Evolutionary conservation across 495 filamentous ascomycete genomes (phyloP).

Genomic region (Copromyces sp.): DNA sequence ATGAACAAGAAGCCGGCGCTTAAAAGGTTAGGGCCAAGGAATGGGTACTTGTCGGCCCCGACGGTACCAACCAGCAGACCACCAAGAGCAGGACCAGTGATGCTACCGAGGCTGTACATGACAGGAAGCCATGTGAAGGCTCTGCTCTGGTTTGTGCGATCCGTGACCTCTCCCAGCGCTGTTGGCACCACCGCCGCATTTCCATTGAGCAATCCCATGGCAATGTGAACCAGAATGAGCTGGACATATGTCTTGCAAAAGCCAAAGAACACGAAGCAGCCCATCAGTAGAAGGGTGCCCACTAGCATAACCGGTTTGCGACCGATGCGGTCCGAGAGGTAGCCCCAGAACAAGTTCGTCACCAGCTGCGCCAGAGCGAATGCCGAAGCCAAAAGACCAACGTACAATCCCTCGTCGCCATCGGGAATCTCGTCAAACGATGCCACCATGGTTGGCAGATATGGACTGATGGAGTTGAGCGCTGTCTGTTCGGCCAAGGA

Average conservation of each 20-base stretch:
- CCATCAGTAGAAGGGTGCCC: conserved; percentile 73
- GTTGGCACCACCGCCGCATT: conserved; percentile 82
- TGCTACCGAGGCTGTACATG: conserved; percentile 84
- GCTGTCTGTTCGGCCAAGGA: conserved; percentile 91
- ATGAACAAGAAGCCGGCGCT: conserved; percentile 58
- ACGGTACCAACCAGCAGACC: conserved; percentile 60
- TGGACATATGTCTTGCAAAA: conserved; percentile 77
- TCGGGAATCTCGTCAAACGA: conserved; percentile 70
- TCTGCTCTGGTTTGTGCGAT: conserved; percentile 81
- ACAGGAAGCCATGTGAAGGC: conserved; percentile 91
- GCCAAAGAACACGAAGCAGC: conserved; percentile 78
- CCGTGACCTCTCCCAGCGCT: conserved; percentile 88
- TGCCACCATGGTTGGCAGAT: conserved; percentile 84
- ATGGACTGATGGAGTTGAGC: conserved; percentile 92
- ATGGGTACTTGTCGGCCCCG: conserved; percentile 56
- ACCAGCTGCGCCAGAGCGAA: conserved; percentile 88
- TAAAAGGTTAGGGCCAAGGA: conserved; percentile 73
- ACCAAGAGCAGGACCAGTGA: conserved; percentile 86
- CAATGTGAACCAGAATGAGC: conserved; percentile 69
- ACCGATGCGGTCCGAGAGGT: conserved; percentile 79
- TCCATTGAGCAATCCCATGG: conserved; percentile 90
- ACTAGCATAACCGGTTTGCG: conserved; percentile 82
- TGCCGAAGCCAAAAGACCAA: conserved; percentile 76
- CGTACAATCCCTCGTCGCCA: conserved; percentile 71
- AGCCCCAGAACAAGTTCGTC: conserved; percentile 93